Evolutionary conservation across 2,329 filamentous ascomycete genomes (phyloP).

Genomic region (Penicillium sp.): DNA sequence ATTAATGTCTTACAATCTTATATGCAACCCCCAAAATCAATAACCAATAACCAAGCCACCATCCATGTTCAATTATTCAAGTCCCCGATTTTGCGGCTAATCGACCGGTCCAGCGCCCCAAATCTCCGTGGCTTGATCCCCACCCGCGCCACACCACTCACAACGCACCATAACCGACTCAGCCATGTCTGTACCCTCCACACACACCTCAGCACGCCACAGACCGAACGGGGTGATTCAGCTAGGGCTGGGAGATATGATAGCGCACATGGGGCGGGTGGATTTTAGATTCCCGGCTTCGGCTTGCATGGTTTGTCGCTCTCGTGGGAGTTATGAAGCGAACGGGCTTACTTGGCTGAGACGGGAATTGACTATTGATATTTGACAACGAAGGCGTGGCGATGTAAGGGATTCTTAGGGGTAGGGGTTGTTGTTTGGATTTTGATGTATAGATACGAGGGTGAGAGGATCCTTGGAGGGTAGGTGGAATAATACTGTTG

Average conservation of each 20-base stretch:
- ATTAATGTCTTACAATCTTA: not conserved
- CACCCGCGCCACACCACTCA: constrained; percentile 12
- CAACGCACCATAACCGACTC: constrained; percentile 1
- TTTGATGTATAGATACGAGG: not conserved
- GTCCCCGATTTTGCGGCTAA: not conserved
- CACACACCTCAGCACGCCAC: not conserved
- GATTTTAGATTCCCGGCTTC: not conserved
- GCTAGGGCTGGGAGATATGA: not conserved
- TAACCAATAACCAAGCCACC: not conserved
- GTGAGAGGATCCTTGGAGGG: not conserved
- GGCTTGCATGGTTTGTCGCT: not conserved
- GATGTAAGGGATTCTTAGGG: constrained; percentile 1
- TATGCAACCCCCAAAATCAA: not conserved
- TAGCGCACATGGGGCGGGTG: constrained; percentile 5
- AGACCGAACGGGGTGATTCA: not conserved
- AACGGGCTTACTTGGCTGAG: constrained; percentile 10
- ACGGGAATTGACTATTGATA: not conserved
- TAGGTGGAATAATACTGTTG: no score
- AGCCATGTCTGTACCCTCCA: not conserved
- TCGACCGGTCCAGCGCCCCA: constrained; percentile 9
- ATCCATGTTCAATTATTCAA: not conserved
- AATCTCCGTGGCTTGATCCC: constrained; percentile 1
- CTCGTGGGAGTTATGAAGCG: constrained; percentile 6
- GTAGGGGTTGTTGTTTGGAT: not conserved
- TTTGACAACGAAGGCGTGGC: not conserved